Evolutionary conservation across 495 filamentous ascomycete genomes (phyloP), one percentile per base, ranked within the genome.

Genomic region (Penicillium steckii): DNA sequence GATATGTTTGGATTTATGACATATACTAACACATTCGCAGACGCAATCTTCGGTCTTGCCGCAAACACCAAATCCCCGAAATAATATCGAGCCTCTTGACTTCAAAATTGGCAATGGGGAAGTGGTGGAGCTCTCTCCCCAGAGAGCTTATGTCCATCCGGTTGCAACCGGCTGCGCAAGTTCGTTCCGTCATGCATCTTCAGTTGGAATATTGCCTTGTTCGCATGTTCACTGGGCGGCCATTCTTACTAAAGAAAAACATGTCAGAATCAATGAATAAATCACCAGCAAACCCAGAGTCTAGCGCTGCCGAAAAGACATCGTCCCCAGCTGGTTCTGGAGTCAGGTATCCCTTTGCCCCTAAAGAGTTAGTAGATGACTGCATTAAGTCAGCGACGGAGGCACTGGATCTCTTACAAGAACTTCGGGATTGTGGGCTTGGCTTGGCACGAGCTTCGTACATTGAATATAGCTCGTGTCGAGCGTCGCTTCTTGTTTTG

Each of bases 371-470:
- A 8, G 48, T 68, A 7, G 49, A 52, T 9, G 66, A 64, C 40
- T 67, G 67, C 30, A 48, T 69, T 27, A 40, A 67, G 29, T 59
- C 67, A 6, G 67, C 69, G 8, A 50, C 44, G 4, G 53, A 61
- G 24, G 57, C 56, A 0, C 37, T 72, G 19, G 56, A 57, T 12
- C 48, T 70, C 22, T 65, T 63, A 45, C 55, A 55, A n/a, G 21
- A 40, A 21, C 38, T 72, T 13, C 67, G 53, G 12, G 59, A 72
- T 15, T 46, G 53, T 9, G 55, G 52, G 0, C 53, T 55, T 7
- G 70, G 70, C 9, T 56, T 73, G 1, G 68, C 70, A 4, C 57
- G 68, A 50, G 62, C 68, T 3, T 70, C 66, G 0, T 73, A 73
- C 42, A 63, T 63, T 8, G 70, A 73, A 40, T 73, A 65, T 52